phyloP scores from a whole-genome alignment of 257 asterid genomes.

The Striga asiatica region DNA sequence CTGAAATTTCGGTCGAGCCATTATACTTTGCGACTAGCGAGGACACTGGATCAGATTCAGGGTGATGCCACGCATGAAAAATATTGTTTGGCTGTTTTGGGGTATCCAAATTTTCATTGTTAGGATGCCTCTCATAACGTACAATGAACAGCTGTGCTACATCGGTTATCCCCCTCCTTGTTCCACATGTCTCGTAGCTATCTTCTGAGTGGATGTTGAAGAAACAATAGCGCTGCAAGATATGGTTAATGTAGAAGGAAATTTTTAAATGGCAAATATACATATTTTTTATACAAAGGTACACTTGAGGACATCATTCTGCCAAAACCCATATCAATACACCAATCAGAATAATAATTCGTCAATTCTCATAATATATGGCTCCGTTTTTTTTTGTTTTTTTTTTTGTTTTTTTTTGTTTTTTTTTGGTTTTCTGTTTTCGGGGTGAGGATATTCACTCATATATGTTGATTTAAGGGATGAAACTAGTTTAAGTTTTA shows the following conservation, averaged over 20 bases:
- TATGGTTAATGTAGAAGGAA: not conserved
- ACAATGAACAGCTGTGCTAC: conserved; percentile 59
- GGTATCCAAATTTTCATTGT: conserved; percentile 25
- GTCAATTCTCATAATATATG: too few relatives aligned
- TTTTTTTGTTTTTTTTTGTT: not conserved
- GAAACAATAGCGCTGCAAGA: conserved; percentile 75
- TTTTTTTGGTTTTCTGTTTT: too few relatives aligned
- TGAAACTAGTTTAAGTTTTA: not conserved
- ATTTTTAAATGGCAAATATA: not conserved
- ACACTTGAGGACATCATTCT: not conserved
- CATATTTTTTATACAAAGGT: not conserved
- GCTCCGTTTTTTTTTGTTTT: too few relatives aligned
- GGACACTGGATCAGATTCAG: conserved; percentile 75
- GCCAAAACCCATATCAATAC: not conserved
- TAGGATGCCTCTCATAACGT: conserved; percentile 60
- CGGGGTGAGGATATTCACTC: not conserved
- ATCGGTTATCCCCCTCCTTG: conserved; percentile 60
- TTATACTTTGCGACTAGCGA: conserved; percentile 88
- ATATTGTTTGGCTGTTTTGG: conserved; percentile 33
- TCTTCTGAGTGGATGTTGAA: conserved; percentile 80
- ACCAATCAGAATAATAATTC: not conserved
- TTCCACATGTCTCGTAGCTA: conserved; percentile 86
- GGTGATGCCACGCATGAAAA: conserved; percentile 44
- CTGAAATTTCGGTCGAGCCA: conserved; percentile 61
- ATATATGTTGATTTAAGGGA: not conserved